Conservation (phyloP, 108 stramenopile species). For the Cylindrotheca closterium region DNA sequence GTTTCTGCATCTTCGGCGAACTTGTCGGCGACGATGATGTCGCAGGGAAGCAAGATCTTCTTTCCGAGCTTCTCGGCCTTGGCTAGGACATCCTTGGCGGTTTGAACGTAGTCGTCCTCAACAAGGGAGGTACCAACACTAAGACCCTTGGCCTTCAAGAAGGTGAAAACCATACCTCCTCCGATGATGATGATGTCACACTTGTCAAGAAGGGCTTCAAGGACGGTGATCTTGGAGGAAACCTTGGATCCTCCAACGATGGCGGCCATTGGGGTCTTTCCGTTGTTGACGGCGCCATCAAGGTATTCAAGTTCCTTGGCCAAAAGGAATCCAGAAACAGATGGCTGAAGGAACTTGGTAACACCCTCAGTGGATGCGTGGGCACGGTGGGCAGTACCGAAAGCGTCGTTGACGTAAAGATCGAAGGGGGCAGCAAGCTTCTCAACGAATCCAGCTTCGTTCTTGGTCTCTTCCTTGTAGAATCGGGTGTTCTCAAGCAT, state of each 20-base stretch:
- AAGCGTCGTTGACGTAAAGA: conserved; percentile 98
- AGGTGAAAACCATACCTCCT: conserved; percentile 99
- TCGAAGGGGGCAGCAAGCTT: conserved; percentile 93
- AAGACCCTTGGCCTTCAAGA: conserved; percentile 97
- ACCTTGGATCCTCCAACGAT: conserved; percentile 99
- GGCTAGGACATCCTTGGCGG: conserved; percentile 93
- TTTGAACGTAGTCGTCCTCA: conserved; percentile 96
- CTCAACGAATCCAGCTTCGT: conserved; percentile 89
- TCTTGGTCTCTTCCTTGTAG: conserved; percentile 97
- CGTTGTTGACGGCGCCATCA: conserved; percentile 92
- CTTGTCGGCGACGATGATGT: conserved; percentile 93
- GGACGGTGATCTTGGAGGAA: conserved; percentile 99
- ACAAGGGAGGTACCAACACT: conserved; percentile 92
- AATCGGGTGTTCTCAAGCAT: conserved; percentile 99
- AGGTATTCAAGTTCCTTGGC: conserved; percentile 99
- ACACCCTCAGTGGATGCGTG: conserved; percentile 99
- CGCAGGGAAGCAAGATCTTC: conserved; percentile 92
- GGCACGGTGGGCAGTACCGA: conserved; percentile 99
- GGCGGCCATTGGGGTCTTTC: conserved; percentile 98
- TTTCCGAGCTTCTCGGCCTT: conserved; percentile 93
- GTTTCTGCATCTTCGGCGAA: conserved; percentile 90
- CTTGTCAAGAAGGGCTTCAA: conserved; percentile 98
- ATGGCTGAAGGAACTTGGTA: conserved; percentile 88
- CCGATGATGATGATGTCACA: conserved; percentile 98
- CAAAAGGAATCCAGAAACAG: conserved; percentile 93